Evolutionary conservation across 2,329 filamentous ascomycete species (phyloP).

Genomic region (Bipolaris gigantea): DNA sequence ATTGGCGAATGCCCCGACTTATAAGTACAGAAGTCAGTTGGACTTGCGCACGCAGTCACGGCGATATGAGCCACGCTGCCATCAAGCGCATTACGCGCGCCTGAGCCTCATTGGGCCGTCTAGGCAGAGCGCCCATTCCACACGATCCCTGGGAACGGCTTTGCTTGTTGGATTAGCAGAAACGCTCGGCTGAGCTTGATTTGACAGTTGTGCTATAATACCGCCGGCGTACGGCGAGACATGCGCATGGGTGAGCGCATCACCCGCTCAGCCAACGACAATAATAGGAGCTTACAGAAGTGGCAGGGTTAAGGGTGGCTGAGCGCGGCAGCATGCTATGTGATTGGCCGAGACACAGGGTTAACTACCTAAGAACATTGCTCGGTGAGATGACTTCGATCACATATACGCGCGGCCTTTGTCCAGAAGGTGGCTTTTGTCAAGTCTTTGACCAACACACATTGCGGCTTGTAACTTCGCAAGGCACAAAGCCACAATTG

Average conservation of each 20-base stretch:
- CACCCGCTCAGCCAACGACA: slow-evolving; percentile 3
- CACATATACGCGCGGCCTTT: neutral
- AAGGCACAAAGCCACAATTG: neutral
- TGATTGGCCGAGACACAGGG: neutral
- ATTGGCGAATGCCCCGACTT: neutral
- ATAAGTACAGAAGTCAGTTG: neutral
- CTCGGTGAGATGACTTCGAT: neutral
- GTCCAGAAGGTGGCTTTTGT: neutral
- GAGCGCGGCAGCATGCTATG: neutral
- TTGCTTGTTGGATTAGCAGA: neutral
- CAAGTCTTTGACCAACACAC: neutral
- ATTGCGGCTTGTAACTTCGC: neutral
- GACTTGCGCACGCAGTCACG: neutral
- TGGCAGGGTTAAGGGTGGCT: slow-evolving; percentile 3
- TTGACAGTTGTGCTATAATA: neutral
- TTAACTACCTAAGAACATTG: neutral
- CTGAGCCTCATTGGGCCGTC: slow-evolving; percentile 2
- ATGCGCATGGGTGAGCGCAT: slow-evolving; percentile 4
- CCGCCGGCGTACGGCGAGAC: slow-evolving; percentile 1
- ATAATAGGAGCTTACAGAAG: slow-evolving; percentile 8
- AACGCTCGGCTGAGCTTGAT: neutral
- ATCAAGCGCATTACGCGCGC: neutral
- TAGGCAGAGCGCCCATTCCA: neutral
- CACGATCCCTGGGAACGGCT: neutral
- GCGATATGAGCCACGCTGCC: neutral